Percentiles rank a stretch among this genome's conserved stretches.
Evolutionary conservation across 73 alveolate species (phyloP).

Genomic region (Paramecium primaurelia): DNA sequence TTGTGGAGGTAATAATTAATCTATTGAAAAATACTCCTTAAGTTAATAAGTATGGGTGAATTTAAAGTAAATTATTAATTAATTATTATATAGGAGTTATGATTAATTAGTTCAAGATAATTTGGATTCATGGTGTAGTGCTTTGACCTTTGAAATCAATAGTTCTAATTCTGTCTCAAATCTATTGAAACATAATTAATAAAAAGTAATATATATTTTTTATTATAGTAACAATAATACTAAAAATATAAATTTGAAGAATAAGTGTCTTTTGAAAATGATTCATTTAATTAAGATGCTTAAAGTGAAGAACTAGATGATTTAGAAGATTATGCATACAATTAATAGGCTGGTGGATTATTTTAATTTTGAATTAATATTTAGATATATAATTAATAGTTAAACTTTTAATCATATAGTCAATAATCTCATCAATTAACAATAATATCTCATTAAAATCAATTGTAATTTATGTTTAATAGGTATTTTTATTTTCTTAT

Average conservation of each 20-base stretch:
- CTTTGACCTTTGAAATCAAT: slow-evolving; percentile 66
- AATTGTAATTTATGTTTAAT: not conserved
- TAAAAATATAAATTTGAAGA: not conserved
- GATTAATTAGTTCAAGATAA: slow-evolving; percentile 75
- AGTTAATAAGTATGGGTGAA: not conserved
- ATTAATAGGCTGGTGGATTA: not conserved
- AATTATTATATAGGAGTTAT: slow-evolving; percentile 53
- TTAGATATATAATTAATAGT: not conserved
- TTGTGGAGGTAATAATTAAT: slow-evolving; percentile 76
- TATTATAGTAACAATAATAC: not conserved
- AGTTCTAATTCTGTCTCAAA: not conserved
- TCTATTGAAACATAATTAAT: not conserved
- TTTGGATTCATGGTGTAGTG: slow-evolving; percentile 85
- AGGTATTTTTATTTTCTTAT: not conserved
- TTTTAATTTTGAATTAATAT: not conserved
- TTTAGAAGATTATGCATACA: not conserved
- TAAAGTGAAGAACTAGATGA: slow-evolving; percentile 18
- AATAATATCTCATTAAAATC: not conserved
- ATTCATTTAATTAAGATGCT: slow-evolving; percentile 19
- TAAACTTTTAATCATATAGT: not conserved
- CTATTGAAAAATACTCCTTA: not conserved
- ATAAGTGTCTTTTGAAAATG: not conserved
- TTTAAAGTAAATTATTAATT: slow-evolving; percentile 69
- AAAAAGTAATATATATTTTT: not conserved
- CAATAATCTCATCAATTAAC: not conserved